A percentile compares a stretch with the other conserved stretches of the same genome.
Evolutionary conservation across 495 filamentous ascomycete species (phyloP).

Genomic region (Penicillium cataractarum): DNA sequence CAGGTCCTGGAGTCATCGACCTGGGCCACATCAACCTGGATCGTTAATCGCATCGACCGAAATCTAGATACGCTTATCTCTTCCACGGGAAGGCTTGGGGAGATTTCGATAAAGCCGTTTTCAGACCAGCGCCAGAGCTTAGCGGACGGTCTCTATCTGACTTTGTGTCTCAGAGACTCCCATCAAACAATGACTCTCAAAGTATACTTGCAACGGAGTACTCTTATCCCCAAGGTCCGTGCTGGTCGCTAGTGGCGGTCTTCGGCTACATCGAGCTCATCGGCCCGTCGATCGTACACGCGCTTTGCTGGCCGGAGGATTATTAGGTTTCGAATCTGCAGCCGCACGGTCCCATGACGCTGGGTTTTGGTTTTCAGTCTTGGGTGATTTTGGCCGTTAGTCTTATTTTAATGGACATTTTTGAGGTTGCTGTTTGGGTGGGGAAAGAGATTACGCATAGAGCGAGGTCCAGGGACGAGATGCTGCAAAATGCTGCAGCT

Average conservation of each 20-base stretch:
- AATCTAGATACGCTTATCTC: conserved; percentile 9
- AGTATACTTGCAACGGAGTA: background rate
- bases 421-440: background rate
- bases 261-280: conserved; percentile 8
- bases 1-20: background rate
- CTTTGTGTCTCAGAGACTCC: background rate
- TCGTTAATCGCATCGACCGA: background rate
- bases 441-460: background rate
- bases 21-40: background rate
- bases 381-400: background rate
- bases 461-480: background rate
- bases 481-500: background rate
- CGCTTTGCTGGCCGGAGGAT: conserved; percentile 10
- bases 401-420: background rate
- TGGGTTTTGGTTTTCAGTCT: background rate
- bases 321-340: conserved; percentile 8
- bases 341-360: conserved; percentile 9
- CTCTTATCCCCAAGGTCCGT: conserved; percentile 11
- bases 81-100: background rate
- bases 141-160: background rate
- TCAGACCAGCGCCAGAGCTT: background rate
- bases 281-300: conserved; percentile 16
- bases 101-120: background rate
- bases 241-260: conserved; percentile 11
- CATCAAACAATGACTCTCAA: background rate